Conservation (phyloP, 31 red algal species). For the Bonnemaisonia californica region DNA sequence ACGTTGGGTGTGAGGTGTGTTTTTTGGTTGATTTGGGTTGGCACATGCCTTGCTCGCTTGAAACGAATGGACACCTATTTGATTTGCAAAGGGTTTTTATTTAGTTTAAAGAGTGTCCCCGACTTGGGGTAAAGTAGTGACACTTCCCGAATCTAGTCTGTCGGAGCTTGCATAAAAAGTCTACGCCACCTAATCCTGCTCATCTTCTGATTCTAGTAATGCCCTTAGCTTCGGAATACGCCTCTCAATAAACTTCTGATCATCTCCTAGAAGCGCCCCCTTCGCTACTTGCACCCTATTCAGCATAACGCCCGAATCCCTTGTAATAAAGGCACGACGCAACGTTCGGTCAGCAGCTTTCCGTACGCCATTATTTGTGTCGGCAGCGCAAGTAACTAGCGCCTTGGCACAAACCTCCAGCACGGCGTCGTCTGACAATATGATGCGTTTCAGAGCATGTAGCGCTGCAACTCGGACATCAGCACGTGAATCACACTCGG, state of each 20-base stretch:
- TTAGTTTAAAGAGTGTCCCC: too few species aligned
- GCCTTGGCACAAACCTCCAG: not conserved
- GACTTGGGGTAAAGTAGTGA: too few species aligned
- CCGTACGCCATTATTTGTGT: slow-evolving; percentile 46
- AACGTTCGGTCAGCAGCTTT: slow-evolving; percentile 58
- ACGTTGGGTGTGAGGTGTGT: too few species aligned
- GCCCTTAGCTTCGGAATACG: slow-evolving; percentile 31
- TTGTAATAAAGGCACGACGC: slow-evolving; percentile 30
- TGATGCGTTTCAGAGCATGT: slow-evolving; percentile 28
- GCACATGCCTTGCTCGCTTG: too few species aligned
- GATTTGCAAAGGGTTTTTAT: too few species aligned
- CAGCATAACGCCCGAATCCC: not conserved
- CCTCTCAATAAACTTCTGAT: slow-evolving; percentile 44
- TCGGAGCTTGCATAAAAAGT: too few species aligned
- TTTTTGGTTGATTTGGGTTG: too few species aligned
- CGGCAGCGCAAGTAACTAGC: slow-evolving; percentile 44
- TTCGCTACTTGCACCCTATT: not conserved
- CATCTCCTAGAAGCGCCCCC: slow-evolving; percentile 36
- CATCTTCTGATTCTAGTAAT: slow-evolving; percentile 39
- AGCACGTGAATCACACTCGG: slow-evolving; percentile 22
- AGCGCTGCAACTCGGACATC: slow-evolving; percentile 66
- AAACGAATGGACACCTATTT: too few species aligned
- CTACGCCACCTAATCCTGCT: slow-evolving; percentile 21
- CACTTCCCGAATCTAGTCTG: too few species aligned
- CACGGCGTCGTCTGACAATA: not conserved